Base-by-base conservation (phyloP, 352 stramenopile genomes). In the Globisporangium heterothallicum region DNA sequence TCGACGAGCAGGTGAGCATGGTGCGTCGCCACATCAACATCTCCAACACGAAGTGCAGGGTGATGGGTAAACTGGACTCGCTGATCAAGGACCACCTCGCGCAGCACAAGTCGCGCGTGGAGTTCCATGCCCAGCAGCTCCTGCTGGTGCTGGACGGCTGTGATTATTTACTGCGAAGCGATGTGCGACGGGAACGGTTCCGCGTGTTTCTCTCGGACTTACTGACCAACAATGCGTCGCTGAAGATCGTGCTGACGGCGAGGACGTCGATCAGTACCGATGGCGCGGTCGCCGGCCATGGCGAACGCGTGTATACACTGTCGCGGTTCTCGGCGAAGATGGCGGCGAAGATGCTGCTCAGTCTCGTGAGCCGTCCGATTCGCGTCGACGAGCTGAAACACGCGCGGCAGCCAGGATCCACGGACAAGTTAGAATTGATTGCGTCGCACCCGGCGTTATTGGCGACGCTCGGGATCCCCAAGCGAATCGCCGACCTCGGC, bases 221-320 rank as follows among this genome's bases (percentile, higher is more conserved):
- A 14, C 57, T 90, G 32, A 88, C 79, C 13, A 86, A 86, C 48
- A 84, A 85, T 42, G 53, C 74, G 26, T 79, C 58, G 8, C 51
- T 90, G n/a, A 90, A 90, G 63, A 83, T 90, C 45, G 66, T 90
- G 35, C 60, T 90, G 18, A 86, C 79, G 14, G 66, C 76, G 3
- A 53, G 74, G 9, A 74, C 67, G 2, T 86, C 74, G 8, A 82
- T 90, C 34, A 84, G 60, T 14, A 71, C 72, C 1, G 76, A 90
- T 43, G 79, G 77, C 21, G 70, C 76, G 25, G 76, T 90, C 12
- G 56, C 70, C n/a, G 79, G 79, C 1, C 74, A 88, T 16, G 79
- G 79, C 22, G 79, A 90, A 24, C 74, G 76, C 4, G 66, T 90
- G 43, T 90, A 86, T 35, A 69, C 65, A 24, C 66, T 90, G 12